phyloP scores from a whole-genome alignment of 78 protist genomes.

The Dictyostelium brefeldianum region DNA sequence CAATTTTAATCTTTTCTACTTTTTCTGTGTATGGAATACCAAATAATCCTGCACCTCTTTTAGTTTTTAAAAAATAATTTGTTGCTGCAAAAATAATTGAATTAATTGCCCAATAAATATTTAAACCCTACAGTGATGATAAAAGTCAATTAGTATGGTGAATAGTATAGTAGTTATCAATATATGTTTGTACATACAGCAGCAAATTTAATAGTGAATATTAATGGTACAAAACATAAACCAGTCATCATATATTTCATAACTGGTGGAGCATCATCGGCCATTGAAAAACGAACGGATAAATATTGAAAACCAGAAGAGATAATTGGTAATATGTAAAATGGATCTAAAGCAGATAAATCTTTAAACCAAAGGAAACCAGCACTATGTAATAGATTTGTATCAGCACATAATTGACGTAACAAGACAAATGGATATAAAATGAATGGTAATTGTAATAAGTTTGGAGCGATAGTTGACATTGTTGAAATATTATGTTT shows the following conservation, averaged over 20 bases:
- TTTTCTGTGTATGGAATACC: background rate
- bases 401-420: conserved; percentile 7
- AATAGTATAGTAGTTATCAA: too few species aligned
- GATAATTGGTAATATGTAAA: conserved; percentile 4
- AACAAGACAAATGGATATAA: conserved; percentile 20
- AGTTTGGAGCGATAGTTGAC: background rate
- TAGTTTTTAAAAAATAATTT: conserved; percentile 18
- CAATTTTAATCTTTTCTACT: background rate
- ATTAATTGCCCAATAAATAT: conserved; percentile 47
- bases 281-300: background rate
- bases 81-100: conserved; percentile 6
- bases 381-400: background rate
- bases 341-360: conserved; percentile 39
- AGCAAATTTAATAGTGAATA: conserved; percentile 35
- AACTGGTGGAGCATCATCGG: background rate
- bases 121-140: conserved; percentile 10
- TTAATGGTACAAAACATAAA: conserved; percentile 40
- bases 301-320: conserved; percentile 24
- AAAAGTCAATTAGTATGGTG: too few species aligned
- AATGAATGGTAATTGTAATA: conserved; percentile 32
- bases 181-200: too few species aligned
- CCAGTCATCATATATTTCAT: conserved; percentile 25
- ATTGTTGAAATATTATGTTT: background rate
- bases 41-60: background rate
- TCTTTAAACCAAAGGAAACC: conserved; percentile 39